Percentiles rank a stretch among this genome's conserved stretches.
Evolutionary conservation across 768 basidiomycete species (phyloP).

Genomic region (Termitomyces bulborhizus): DNA sequence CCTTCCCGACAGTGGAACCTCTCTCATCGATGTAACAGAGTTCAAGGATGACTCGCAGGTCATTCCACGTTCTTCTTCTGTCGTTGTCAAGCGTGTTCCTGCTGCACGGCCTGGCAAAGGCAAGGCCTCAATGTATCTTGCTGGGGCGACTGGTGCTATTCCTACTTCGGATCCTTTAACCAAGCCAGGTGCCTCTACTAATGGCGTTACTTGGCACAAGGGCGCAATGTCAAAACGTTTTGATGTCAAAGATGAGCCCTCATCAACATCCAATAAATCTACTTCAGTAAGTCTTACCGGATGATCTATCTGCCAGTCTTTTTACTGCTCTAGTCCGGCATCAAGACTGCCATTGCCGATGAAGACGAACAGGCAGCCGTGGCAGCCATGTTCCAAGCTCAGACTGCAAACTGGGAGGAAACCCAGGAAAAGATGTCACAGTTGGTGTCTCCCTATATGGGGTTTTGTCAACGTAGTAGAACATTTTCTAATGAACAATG

Average conservation of each 20-base stretch:
- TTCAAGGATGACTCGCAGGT: conserved; percentile 88
- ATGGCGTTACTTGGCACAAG: conserved; percentile 51
- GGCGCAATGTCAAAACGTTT: conserved; percentile 86
- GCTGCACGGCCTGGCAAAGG: conserved; percentile 77
- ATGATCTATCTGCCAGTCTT: conserved; percentile 7
- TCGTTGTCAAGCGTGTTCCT: conserved; percentile 88
- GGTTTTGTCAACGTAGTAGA: conserved; percentile 64
- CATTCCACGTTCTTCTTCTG: conserved; percentile 91
- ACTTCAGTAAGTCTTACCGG: conserved; percentile 18
- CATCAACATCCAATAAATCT: conserved; percentile 25
- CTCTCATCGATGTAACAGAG: conserved; percentile 39
- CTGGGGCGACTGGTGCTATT: conserved; percentile 33
- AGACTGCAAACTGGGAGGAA: conserved; percentile 95
- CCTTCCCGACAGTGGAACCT: background rate
- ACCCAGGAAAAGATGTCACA: conserved; percentile 99
- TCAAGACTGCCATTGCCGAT: conserved; percentile 41
- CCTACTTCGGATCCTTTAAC: conserved; percentile 45
- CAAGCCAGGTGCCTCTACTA: conserved; percentile 25
- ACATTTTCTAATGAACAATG: conserved; percentile 63
- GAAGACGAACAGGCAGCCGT: conserved; percentile 93
- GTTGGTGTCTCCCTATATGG: conserved; percentile 72
- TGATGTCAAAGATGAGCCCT: conserved; percentile 69
- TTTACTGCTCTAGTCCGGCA: conserved; percentile 19
- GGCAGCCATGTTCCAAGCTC: conserved; percentile 96
- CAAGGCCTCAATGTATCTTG: conserved; percentile 72